Percentiles rank a stretch among this genome's conserved stretches.
Evolutionary conservation across 2,329 filamentous ascomycete species (phyloP).

Genomic region (Diatrype stigma): DNA sequence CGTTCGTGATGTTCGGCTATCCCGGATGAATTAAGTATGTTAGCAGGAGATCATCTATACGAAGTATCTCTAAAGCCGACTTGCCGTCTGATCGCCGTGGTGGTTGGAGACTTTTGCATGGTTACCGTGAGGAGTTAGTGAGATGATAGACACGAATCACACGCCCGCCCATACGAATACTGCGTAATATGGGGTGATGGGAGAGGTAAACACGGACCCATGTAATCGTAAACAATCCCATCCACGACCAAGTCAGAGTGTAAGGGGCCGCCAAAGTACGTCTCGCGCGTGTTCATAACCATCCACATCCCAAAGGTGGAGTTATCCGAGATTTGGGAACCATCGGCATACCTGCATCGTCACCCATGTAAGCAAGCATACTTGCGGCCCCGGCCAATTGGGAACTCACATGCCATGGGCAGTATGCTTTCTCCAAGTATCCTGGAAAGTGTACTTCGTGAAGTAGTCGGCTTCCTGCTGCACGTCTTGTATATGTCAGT

Average conservation of each 20-base stretch:
- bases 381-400: background rate
- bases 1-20: constrained; percentile 56
- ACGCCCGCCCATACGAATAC: too few species aligned
- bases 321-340: constrained; percentile 44
- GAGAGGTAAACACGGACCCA: constrained; percentile 23
- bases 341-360: constrained; percentile 40
- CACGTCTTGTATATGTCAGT: constrained; percentile 34
- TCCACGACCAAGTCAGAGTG: constrained; percentile 62
- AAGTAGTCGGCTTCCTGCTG: constrained; percentile 56
- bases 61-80: background rate
- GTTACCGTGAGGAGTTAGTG: constrained; percentile 16
- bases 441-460: constrained; percentile 62
- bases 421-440: constrained; percentile 53
- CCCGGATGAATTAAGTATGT: constrained; percentile 1
- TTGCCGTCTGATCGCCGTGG: constrained; percentile 52
- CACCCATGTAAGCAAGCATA: constrained; percentile 4
- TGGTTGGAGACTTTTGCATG: constrained; percentile 55
- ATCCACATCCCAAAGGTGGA: constrained; percentile 58
- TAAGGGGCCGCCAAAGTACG: constrained; percentile 57
- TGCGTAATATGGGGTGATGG: background rate
- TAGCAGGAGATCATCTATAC: background rate
- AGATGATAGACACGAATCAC: background rate
- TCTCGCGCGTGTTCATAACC: constrained; percentile 61
- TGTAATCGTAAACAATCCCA: constrained; percentile 63
- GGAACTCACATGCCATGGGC: constrained; percentile 45